phyloP scores from a whole-genome alignment of 2,329 filamentous ascomycete genomes.

The Exserohilum rostratum region DNA sequence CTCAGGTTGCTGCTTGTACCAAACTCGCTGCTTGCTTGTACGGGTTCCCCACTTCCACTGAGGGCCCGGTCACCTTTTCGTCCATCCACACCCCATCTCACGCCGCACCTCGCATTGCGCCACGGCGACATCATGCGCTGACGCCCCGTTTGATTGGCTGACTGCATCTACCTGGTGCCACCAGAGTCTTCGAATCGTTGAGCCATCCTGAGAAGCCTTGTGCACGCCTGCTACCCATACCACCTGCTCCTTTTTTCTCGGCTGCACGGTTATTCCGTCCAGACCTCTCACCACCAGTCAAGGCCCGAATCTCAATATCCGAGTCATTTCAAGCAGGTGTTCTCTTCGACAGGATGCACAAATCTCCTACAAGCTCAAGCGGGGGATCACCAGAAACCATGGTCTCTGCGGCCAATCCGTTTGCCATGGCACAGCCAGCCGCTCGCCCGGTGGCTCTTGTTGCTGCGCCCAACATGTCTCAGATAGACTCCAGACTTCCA shows the following conservation, averaged over 20 bases:
- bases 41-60: conserved; percentile 36
- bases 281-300: conserved; percentile 13
- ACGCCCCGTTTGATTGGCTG: conserved; percentile 32
- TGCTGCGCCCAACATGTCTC: conserved; percentile 37
- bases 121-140: conserved; percentile 36
- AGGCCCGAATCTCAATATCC: not conserved
- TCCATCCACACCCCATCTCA: conserved; percentile 8
- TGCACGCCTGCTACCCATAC: conserved; percentile 46
- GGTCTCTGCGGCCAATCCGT: conserved; percentile 44
- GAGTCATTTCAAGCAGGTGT: conserved; percentile 14
- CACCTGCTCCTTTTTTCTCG: conserved; percentile 34
- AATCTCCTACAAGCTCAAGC: conserved; percentile 42
- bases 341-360: conserved; percentile 28
- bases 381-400: conserved; percentile 41
- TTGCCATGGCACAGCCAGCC: conserved; percentile 32
- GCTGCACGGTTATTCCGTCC: conserved; percentile 3
- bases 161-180: conserved; percentile 15
- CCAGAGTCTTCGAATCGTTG: conserved; percentile 31
- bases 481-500: conserved; percentile 40
- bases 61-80: conserved; percentile 30
- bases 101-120: conserved; percentile 18
- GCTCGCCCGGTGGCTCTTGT: conserved; percentile 37
- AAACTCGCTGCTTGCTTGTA: conserved; percentile 31
- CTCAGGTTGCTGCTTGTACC: conserved; percentile 26
- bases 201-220: conserved; percentile 31